These are phyloP conservation scores for Naganishia vaughanmartiniae DNA, from an alignment of 768 basidiomycete genomes.

Conservation along the genomic window DNA sequence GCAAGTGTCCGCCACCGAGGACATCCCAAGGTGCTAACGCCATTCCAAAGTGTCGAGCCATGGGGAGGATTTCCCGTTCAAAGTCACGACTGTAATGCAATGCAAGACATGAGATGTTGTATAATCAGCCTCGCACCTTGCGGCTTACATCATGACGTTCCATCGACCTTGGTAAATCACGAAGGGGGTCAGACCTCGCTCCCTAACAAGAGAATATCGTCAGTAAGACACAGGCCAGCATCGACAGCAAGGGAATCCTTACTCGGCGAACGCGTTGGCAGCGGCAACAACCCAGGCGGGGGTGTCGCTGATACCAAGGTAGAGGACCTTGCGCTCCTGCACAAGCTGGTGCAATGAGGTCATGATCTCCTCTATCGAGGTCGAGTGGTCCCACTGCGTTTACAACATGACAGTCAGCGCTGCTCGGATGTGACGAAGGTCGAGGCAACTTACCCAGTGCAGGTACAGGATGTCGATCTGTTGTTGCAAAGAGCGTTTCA, in stretches of 20 bases:
- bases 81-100: constrained; percentile 48
- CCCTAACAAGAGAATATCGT: constrained; percentile 57
- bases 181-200: constrained; percentile 59
- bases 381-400: constrained; percentile 57
- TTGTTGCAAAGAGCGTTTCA: neutral
- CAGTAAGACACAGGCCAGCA: constrained; percentile 39
- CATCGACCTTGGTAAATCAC: constrained; percentile 59
- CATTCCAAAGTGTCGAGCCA: constrained; percentile 50
- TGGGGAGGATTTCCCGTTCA: constrained; percentile 55
- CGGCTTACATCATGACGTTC: constrained; percentile 23
- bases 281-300: constrained; percentile 58
- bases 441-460: constrained; percentile 38
- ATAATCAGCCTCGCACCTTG: neutral
- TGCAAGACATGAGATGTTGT: neutral
- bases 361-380: constrained; percentile 62
- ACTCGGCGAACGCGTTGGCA: constrained; percentile 21
- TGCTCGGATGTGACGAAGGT: constrained; percentile 32
- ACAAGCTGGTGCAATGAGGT: constrained; percentile 59
- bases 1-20: constrained; percentile 32
- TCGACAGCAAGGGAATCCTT: neutral
- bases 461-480: constrained; percentile 57
- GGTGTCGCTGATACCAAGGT: constrained; percentile 59
- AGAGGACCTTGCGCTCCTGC: constrained; percentile 58
- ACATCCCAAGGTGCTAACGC: constrained; percentile 36
- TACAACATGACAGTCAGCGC: neutral